Evolutionary conservation across 257 asterid species (phyloP), one percentile per base, ranked within the genome.

Genomic region (Coffea canephora): DNA sequence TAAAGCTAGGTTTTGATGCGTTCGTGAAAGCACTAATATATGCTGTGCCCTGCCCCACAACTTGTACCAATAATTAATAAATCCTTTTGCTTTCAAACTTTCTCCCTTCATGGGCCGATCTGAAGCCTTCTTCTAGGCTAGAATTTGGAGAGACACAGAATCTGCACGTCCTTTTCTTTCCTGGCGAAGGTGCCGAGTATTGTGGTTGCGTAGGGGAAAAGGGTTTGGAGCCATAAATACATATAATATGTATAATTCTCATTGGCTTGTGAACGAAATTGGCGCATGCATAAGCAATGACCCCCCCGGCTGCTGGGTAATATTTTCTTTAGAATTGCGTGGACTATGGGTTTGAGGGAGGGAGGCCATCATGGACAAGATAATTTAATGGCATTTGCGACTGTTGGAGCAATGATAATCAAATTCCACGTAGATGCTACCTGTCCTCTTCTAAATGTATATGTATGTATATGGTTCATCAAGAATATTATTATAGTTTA

Each of bases 171-270:
- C 31, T 15, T 76, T 76, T 76, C 79, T 69, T 18, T 65, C 49
- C 49, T 16, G 39, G 15, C 72, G 10, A 76, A 76, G 3, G 71
- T 45, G 41, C 72, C 48, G 9, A 3, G 31, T 36, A 48, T 61
- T 64, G 27, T 43, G 79, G 71, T 76, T 76, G 71, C 79, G 79
- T 76, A n/a, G 23, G 71, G 46, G 31, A 43, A 76, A 76, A 14
- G 50, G n/a, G 39, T 49, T 55, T 55, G 34, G 9, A 74, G 50
- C 50, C 41, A 69, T 69, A 69, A 4, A 69, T 39, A 18, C 39
- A 8, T 69, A 69, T 69, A 5, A 62, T 62, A 6, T 39, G 4
- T 39, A 39, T 39, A 39, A 2, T n/a, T 62, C 39, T n/a, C 0
- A n/a, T 36, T 62, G 39, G 69, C 25, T n/a, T 16, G n/a, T 16